Evolutionary conservation across 1,284 basidiomycete genomes (phyloP).

Genomic region (Sparassis latifolia): DNA sequence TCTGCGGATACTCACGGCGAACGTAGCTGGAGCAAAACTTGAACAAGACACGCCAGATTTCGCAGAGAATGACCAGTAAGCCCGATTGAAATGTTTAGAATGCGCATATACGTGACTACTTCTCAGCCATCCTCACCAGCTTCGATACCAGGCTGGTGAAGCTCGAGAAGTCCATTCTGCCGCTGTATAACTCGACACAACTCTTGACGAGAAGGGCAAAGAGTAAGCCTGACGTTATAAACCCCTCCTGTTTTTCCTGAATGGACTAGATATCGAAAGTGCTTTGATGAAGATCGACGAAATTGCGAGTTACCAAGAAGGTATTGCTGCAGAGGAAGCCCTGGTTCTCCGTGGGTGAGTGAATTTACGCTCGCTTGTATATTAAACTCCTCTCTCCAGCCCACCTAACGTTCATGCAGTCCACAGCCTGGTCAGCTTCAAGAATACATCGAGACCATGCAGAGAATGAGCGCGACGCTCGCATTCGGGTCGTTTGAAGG

Average conservation of each 20-base stretch:
- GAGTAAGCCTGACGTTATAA: conserved; percentile 38
- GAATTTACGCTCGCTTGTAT: conserved; percentile 1
- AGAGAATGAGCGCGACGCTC: conserved; percentile 70
- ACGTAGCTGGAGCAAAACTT: conserved; percentile 75
- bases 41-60: conserved; percentile 76
- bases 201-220: conserved; percentile 61
- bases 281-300: conserved; percentile 73
- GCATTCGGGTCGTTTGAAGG: conserved; percentile 64
- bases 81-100: conserved; percentile 1
- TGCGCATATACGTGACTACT: conserved; percentile 4
- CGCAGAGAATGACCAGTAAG: conserved; percentile 76
- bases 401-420: conserved; percentile 27
- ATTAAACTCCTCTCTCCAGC: background rate
- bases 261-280: conserved; percentile 62
- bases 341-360: conserved; percentile 68
- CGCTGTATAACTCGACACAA: conserved; percentile 69
- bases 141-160: conserved; percentile 73
- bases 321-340: conserved; percentile 71
- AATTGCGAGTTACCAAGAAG: conserved; percentile 66
- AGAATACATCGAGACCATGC: conserved; percentile 62
- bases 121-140: conserved; percentile 65
- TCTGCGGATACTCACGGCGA: background rate
- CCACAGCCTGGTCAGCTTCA: conserved; percentile 63
- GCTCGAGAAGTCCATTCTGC: conserved; percentile 75
- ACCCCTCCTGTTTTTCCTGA: background rate